These are phyloP conservation scores for Erythrophleum ivorense DNA, from an alignment of 331 rosid genomes.

Conservation along the genomic window DNA sequence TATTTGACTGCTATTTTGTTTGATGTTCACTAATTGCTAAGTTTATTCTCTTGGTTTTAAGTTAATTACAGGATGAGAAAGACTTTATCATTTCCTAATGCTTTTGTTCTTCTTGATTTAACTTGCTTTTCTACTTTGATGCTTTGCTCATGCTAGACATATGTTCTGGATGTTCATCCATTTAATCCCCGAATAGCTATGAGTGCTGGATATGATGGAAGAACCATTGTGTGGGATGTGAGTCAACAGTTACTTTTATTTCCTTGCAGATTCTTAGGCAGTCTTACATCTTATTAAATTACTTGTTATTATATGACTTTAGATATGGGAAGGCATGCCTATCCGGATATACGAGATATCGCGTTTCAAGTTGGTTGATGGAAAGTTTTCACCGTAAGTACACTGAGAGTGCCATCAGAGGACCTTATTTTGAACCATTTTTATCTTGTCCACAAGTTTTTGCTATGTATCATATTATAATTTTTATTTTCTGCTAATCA, in stretches of 20 bases:
- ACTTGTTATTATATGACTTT: conserved; percentile 38
- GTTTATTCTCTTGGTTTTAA: conserved; percentile 24
- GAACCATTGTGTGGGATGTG: conserved; percentile 99
- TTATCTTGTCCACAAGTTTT: neutral
- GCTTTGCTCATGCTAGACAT: conserved; percentile 66
- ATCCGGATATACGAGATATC: conserved; percentile 77
- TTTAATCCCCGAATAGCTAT: conserved; percentile 98
- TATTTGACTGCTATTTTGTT: conserved; percentile 26
- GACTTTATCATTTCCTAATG: neutral
- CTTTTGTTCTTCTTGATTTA: conserved; percentile 28
- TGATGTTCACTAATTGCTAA: neutral
- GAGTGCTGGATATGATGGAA: conserved; percentile 99
- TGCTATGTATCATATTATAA: conserved; percentile 3
- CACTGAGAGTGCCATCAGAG: conserved; percentile 19
- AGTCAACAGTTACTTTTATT: conserved; percentile 56
- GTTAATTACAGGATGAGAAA: neutral
- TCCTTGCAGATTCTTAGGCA: conserved; percentile 25
- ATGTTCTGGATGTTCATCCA: conserved; percentile 99
- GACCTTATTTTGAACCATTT: conserved; percentile 22
- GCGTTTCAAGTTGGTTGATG: conserved; percentile 91
- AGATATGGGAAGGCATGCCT: conserved; percentile 99
- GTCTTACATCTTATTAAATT: conserved; percentile 36
- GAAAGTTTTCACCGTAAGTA: conserved; percentile 99
- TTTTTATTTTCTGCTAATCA: neutral
- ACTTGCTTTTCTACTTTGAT: conserved; percentile 33